phyloP scores from a whole-genome alignment of 2,329 filamentous ascomycete genomes.

The Trichoderma pleuroti region DNA sequence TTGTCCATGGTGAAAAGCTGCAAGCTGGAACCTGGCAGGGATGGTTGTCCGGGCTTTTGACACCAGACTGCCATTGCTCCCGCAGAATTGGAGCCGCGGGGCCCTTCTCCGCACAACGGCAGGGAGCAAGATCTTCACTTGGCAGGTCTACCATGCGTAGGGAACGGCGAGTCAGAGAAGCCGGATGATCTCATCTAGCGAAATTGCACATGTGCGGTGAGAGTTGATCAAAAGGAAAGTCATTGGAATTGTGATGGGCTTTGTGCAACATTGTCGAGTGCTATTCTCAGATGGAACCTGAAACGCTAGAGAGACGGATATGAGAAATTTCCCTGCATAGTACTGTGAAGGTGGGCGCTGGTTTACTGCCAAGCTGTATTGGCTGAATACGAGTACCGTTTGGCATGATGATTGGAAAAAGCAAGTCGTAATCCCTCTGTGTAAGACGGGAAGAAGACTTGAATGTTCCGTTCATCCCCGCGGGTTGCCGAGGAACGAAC shows the following conservation, averaged over 20 bases:
- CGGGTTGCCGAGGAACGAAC: neutral
- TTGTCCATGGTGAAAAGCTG: neutral
- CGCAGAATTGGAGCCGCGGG: neutral
- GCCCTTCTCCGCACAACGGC: conserved; percentile 10
- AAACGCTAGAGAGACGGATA: conserved; percentile 1
- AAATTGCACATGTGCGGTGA: conserved; percentile 9
- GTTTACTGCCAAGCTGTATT: neutral
- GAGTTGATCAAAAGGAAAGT: neutral
- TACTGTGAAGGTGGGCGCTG: neutral
- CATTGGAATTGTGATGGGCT: neutral
- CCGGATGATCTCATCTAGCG: neutral
- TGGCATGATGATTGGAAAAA: neutral
- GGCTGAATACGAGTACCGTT: neutral
- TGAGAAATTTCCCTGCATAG: neutral
- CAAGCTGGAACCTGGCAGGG: neutral
- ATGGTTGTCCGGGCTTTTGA: neutral
- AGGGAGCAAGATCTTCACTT: conserved; percentile 7
- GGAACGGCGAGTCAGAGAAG: conserved; percentile 6
- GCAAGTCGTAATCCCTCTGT: neutral
- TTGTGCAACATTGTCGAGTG: neutral
- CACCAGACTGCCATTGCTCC: conserved; percentile 7
- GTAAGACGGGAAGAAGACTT: neutral
- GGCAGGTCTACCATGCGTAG: neutral
- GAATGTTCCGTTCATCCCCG: neutral
- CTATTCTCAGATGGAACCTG: neutral